Base-by-base conservation (phyloP, 495 filamentous ascomycete species). In the Mytilinidion resinicola region DNA sequence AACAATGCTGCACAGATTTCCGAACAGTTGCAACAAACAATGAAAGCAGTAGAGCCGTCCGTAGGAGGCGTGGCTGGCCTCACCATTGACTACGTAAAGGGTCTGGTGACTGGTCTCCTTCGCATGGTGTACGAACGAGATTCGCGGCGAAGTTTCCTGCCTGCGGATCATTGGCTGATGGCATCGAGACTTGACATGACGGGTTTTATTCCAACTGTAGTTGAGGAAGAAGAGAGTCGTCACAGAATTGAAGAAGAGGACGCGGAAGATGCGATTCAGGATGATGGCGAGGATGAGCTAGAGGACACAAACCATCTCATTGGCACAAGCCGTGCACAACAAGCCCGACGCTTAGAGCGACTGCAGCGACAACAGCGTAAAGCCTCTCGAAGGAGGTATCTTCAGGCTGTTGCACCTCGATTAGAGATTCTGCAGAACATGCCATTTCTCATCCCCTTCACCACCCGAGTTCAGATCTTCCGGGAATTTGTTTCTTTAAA, bases 381-480 rank as follows among this genome's bases (percentile, higher is more conserved):
- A 65, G 80, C 78, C 19, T 81, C 82, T 12, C 77, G 85, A 7
- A 79, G 83, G 49, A 83, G 86, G 57, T 78, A 87, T 44, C 73
- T 93, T 12, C 86, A 90, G 20, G 76, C 83, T 20, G 83, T 95
- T 36, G 87, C 86, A 1, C 91, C 95, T 1, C 82, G 90, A 58
- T 77, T 96, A 9, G 91, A 97, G 72, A 89, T 99, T 12, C 73
- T 99, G 34, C 85, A 90, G 47, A 91, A 97, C 66, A 92, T 99
- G 87, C 95, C 93, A 0, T 99, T 97, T 66, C 88, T 92, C 63
- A 95, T 97, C 53, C 93, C 93, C 0, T 99, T 99, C 58, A 77
- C 85, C 8, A 95, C 89, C 2, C 80, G 93, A 38, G 93, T 99
- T 9, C 85, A 95, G 65, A 92, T 97, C 30, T 99, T 97, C 69